These are phyloP conservation scores for Candida berthetii DNA, from an alignment of 805 yeast species.

Conservation along the genomic window DNA sequence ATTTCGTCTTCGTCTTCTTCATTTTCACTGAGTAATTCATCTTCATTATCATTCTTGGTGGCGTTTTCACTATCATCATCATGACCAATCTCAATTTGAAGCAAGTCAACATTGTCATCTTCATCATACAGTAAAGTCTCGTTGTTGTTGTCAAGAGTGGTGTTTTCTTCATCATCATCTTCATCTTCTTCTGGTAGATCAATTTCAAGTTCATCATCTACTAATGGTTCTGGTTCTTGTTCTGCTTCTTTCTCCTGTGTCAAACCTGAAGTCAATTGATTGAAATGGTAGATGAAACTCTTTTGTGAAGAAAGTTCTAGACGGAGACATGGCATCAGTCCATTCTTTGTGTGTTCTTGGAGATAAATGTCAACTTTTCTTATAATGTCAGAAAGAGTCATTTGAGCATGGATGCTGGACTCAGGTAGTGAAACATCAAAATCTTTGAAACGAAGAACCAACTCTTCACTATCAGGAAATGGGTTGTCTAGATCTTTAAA, in stretches of 20 bases:
- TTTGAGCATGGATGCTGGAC: conserved; percentile 11
- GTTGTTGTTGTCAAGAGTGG: no score
- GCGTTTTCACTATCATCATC: no score
- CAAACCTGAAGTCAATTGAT: neutral
- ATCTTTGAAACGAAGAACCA: conserved; percentile 13
- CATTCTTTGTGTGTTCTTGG: conserved; percentile 1
- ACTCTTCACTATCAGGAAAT: conserved; percentile 13
- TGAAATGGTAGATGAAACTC: conserved; percentile 9
- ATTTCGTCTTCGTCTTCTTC: no score
- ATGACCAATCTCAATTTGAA: no score
- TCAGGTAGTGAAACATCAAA: conserved; percentile 11
- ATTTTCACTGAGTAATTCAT: no score
- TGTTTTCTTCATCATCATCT: neutral
- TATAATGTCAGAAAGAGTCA: conserved; percentile 11
- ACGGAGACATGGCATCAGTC: conserved; percentile 7
- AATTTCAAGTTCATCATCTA: no score
- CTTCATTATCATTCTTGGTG: no score
- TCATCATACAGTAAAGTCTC: no score
- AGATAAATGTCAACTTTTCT: conserved; percentile 8
- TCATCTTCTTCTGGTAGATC: neutral
- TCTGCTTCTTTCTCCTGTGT: neutral
- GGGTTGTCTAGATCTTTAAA: conserved; percentile 12
- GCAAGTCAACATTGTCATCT: no score
- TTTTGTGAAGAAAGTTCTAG: conserved; percentile 9
- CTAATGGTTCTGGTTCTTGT: neutral